These are phyloP conservation scores for Macadamia tetraphylla DNA, from an alignment of 164 flowering plant genomes.

Conservation along the genomic window DNA sequence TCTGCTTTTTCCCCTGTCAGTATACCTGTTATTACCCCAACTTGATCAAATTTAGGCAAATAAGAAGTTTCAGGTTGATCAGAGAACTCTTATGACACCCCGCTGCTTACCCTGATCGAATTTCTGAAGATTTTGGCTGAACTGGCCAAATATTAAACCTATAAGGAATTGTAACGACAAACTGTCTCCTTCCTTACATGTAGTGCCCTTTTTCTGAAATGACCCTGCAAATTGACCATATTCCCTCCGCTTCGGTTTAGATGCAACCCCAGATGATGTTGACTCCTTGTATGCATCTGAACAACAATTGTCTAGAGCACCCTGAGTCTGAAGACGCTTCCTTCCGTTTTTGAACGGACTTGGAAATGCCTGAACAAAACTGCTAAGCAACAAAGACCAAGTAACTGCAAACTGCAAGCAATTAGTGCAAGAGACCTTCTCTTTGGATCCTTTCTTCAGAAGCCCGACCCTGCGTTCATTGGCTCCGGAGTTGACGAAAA, in stretches of 20 bases:
- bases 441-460: slow-evolving; percentile 30
- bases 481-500: slow-evolving; percentile 31
- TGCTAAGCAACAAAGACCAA: slow-evolving; percentile 57
- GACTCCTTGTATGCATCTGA: slow-evolving; percentile 12
- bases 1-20: slow-evolving; percentile 59
- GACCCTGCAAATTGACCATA: slow-evolving; percentile 13
- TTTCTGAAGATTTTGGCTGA: slow-evolving; percentile 51
- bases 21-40: slow-evolving; percentile 37
- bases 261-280: slow-evolving; percentile 10
- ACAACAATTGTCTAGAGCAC: slow-evolving; percentile 20
- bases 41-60: slow-evolving; percentile 36
- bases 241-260: slow-evolving; percentile 24
- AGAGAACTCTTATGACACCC: slow-evolving; percentile 12
- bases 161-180: slow-evolving; percentile 46
- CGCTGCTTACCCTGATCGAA: slow-evolving; percentile 37
- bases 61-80: slow-evolving; percentile 12
- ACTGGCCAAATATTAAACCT: slow-evolving; percentile 51
- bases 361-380: slow-evolving; percentile 55
- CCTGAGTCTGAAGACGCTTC: slow-evolving; percentile 45
- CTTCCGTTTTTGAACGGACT: slow-evolving; percentile 45
- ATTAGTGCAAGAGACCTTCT: slow-evolving; percentile 48
- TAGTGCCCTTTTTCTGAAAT: slow-evolving; percentile 15
- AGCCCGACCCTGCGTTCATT: slow-evolving; percentile 18
- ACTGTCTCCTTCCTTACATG: slow-evolving; percentile 36
- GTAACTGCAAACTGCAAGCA: slow-evolving; percentile 71